These are phyloP conservation scores for Calonectria leucothoes DNA, from an alignment of 2,329 filamentous ascomycete genomes.

Conservation along the genomic window DNA sequence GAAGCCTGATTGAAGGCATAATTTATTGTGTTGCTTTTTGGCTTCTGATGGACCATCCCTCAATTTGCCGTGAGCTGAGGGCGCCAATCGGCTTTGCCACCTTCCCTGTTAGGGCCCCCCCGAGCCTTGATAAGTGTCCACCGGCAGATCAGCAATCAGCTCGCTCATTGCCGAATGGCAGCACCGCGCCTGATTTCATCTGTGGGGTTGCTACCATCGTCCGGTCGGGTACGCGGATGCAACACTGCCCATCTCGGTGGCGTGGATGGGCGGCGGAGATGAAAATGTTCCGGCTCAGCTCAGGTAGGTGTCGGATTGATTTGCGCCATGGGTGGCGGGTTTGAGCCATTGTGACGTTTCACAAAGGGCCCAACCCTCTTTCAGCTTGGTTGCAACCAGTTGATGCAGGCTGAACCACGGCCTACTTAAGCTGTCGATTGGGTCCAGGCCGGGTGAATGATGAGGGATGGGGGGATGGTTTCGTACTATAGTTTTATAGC, in stretches of 20 bases:
- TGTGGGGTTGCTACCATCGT: not conserved
- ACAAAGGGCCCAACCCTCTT: not conserved
- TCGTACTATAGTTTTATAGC: no score
- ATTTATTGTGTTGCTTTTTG: not conserved
- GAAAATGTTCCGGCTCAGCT: not conserved
- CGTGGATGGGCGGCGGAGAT: not conserved
- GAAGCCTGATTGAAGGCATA: not conserved
- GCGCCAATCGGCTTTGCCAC: conserved; percentile 4
- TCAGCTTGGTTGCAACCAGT: not conserved
- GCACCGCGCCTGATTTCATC: not conserved
- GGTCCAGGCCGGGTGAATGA: not conserved
- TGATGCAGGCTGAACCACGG: not conserved
- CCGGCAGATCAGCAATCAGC: not conserved
- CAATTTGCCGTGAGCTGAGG: not conserved
- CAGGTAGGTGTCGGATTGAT: not conserved
- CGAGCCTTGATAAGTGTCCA: not conserved
- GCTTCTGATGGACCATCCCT: not conserved
- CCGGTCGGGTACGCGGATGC: not conserved
- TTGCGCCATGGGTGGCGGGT: not conserved
- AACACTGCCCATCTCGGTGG: not conserved
- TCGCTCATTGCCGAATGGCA: conserved; percentile 1
- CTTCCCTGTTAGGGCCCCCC: not conserved
- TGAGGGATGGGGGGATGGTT: no score
- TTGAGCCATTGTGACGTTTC: not conserved
- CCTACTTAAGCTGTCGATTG: not conserved